Conservation (phyloP, 345 rosid species). For the Cardamine occulta region DNA sequence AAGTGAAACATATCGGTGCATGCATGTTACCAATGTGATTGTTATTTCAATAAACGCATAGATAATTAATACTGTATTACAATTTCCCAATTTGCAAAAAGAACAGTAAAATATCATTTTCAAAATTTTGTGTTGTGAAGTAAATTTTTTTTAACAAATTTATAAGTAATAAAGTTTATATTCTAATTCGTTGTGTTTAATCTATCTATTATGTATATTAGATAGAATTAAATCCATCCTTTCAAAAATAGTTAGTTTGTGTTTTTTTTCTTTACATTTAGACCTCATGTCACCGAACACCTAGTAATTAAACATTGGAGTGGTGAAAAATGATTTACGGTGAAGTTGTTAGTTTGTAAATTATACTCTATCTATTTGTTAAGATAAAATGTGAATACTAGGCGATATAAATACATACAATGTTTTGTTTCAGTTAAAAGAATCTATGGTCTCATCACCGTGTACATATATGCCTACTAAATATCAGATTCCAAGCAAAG, state of each 20-base stretch:
- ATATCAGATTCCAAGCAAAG: too few relatives aligned
- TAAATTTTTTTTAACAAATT: background rate
- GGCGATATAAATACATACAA: background rate
- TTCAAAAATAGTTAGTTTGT: background rate
- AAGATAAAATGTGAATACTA: background rate
- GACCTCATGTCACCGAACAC: background rate
- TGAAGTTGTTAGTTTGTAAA: background rate
- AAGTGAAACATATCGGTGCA: conserved; percentile 17
- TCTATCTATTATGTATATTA: too few relatives aligned
- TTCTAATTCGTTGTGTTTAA: too few relatives aligned
- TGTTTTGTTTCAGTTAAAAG: background rate
- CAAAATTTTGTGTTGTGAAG: background rate
- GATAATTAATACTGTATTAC: background rate
- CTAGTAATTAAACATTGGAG: background rate
- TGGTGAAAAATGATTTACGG: background rate
- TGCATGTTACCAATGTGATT: conserved; percentile 18
- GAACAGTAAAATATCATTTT: background rate
- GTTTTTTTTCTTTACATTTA: background rate
- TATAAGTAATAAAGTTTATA: too few relatives aligned
- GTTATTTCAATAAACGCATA: background rate
- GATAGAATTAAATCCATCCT: background rate
- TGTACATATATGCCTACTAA: background rate
- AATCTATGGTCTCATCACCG: background rate
- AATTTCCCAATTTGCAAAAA: background rate
- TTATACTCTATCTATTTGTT: too few relatives aligned